phyloP scores from a whole-genome alignment of 2,329 filamentous ascomycete genomes.

The Aspergillus transmontanensis region DNA sequence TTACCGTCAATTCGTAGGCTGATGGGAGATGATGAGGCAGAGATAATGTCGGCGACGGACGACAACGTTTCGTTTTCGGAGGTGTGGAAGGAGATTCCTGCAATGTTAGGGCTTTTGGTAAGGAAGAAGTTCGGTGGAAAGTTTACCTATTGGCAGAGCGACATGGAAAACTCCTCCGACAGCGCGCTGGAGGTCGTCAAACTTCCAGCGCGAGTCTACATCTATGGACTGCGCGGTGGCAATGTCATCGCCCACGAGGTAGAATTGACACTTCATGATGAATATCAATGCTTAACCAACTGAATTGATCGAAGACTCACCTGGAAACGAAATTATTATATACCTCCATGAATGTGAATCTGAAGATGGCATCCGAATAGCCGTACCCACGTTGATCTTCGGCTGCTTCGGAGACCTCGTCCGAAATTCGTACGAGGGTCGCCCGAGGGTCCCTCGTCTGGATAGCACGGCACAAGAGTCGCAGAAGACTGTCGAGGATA shows the following conservation, averaged over 20 bases:
- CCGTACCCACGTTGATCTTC: neutral
- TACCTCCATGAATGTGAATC: neutral
- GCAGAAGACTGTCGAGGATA: neutral
- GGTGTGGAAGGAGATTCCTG: conserved; percentile 19
- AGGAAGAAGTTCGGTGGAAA: neutral
- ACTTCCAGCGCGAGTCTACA: conserved; percentile 48
- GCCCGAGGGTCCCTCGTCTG: conserved; percentile 1
- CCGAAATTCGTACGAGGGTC: conserved; percentile 16
- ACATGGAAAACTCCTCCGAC: conserved; percentile 52
- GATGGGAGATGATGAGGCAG: conserved; percentile 10
- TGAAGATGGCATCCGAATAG: conserved; percentile 2
- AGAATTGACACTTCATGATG: conserved; percentile 17
- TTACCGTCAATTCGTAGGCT: conserved; percentile 28
- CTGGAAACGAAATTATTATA: neutral
- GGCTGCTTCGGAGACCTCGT: neutral
- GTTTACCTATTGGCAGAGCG: conserved; percentile 49
- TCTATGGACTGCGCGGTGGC: conserved; percentile 54
- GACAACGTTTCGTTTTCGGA: conserved; percentile 6
- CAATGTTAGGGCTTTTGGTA: neutral
- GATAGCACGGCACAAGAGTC: conserved; percentile 1
- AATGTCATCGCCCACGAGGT: conserved; percentile 22
- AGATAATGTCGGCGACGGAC: conserved; percentile 10
- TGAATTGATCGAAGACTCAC: neutral
- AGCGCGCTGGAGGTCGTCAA: conserved; percentile 57
- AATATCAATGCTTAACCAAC: neutral